Evolutionary conservation across 139 green algal genomes (phyloP).

Genomic region (Tetradesmus lagerheimii): DNA sequence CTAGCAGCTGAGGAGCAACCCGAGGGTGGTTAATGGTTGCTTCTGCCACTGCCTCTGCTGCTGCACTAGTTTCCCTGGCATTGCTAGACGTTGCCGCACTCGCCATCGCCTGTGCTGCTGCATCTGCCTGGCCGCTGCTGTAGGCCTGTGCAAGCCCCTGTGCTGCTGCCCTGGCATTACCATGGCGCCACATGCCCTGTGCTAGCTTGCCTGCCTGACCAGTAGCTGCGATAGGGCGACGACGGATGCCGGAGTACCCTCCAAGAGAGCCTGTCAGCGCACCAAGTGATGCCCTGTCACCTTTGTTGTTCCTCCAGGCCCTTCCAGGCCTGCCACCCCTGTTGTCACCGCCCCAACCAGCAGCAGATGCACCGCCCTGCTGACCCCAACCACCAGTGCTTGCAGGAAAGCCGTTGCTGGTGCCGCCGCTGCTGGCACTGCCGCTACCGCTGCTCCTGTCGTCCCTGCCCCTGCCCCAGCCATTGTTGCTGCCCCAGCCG

Average conservation of each 20-base stretch:
- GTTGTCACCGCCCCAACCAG: neutral
- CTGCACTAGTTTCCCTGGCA: neutral
- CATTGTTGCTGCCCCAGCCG: neutral
- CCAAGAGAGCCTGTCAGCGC: neutral
- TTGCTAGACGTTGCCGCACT: slow-evolving; percentile 14
- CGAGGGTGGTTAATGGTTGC: neutral
- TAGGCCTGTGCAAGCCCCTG: slow-evolving; percentile 31
- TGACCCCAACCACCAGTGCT: neutral
- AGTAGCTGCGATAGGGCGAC: neutral
- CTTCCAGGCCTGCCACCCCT: neutral
- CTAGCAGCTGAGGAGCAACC: slow-evolving; percentile 26
- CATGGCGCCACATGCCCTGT: neutral
- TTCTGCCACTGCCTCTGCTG: slow-evolving; percentile 18
- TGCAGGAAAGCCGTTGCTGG: neutral
- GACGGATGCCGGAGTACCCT: neutral
- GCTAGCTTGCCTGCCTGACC: neutral
- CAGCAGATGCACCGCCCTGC: neutral
- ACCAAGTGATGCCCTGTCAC: neutral
- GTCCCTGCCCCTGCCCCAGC: too few relatives aligned
- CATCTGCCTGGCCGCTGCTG: slow-evolving; percentile 10
- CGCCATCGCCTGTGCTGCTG: slow-evolving; percentile 31
- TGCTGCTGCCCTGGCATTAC: slow-evolving; percentile 13
- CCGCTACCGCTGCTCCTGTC: neutral
- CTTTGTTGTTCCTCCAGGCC: neutral
- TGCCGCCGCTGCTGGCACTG: neutral